Conservation (phyloP, 129 eudicot species). For the Arctium minus region DNA sequence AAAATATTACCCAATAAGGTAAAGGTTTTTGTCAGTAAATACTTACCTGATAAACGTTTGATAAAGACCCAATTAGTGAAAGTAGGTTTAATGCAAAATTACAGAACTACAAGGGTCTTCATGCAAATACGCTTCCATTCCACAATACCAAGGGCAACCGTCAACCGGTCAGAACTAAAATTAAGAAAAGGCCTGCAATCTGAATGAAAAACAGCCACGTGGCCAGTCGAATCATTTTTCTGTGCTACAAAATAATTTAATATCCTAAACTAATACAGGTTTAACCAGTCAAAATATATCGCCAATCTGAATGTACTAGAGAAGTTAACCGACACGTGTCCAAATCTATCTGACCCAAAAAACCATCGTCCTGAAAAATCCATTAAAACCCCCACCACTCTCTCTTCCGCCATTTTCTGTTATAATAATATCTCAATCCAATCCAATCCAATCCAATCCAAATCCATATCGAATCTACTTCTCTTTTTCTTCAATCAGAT, state of each 20-base stretch:
- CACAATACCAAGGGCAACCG: not conserved
- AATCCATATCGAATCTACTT: conserved; percentile 12
- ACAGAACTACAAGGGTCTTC: not conserved
- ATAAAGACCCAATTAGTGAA: too few relatives aligned
- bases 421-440: conserved; percentile 7
- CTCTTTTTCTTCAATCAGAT: not conserved
- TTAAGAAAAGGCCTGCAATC: not conserved
- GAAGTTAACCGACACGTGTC: conserved; percentile 37
- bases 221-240: not conserved
- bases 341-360: conserved; percentile 11
- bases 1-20: too few relatives aligned
- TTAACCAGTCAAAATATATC: not conserved
- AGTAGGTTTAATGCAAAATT: not conserved
- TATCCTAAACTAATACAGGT: not conserved
- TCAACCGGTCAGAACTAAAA: not conserved
- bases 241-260: not conserved
- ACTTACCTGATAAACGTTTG: too few relatives aligned
- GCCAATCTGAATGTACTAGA: not conserved
- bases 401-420: not conserved
- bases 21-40: too few relatives aligned
- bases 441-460: conserved; percentile 3
- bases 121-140: not conserved
- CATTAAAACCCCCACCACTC: conserved; percentile 9
- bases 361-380: conserved; percentile 25
- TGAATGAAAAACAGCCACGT: conserved; percentile 10